A percentile compares a stretch with the other conserved stretches of the same genome.
phyloP scores from a whole-genome alignment of 148 eudicot species.

The Camellia lanceoleosa region DNA sequence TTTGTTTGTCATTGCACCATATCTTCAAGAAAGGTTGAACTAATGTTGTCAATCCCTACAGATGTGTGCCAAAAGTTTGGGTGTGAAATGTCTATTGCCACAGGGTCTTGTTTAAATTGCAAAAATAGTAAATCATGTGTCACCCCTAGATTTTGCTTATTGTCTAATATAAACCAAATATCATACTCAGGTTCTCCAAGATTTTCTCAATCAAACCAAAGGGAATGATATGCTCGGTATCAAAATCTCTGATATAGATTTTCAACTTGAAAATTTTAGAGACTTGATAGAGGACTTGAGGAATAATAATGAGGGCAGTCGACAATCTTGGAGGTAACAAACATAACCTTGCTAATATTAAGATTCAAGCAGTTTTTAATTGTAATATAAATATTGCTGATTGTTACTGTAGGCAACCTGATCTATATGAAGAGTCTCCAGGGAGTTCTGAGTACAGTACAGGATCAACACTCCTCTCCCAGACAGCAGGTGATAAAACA shows the following conservation, averaged over 20 bases:
- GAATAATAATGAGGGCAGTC: conserved; percentile 45
- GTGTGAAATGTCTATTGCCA: neutral
- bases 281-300: conserved; percentile 60
- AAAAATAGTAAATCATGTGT: neutral
- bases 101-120: conserved; percentile 6
- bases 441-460: conserved; percentile 83
- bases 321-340: conserved; percentile 60
- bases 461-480: conserved; percentile 54
- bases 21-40: neutral
- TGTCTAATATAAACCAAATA: conserved; percentile 10
- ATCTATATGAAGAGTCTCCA: conserved; percentile 57
- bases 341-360: neutral
- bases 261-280: conserved; percentile 58
- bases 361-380: neutral
- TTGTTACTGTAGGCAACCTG: conserved; percentile 50
- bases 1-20: neutral
- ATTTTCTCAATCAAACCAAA: conserved; percentile 59
- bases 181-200: conserved; percentile 60
- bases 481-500: conserved; percentile 42
- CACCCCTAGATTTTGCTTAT: neutral
- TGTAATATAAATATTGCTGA: conserved; percentile 8
- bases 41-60: neutral
- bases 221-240: conserved; percentile 37
- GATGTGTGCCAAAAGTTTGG: neutral
- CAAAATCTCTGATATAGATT: conserved; percentile 37